phyloP scores from a whole-genome alignment of 2,329 filamentous ascomycete species.

The Cryphonectria parasitica region DNA sequence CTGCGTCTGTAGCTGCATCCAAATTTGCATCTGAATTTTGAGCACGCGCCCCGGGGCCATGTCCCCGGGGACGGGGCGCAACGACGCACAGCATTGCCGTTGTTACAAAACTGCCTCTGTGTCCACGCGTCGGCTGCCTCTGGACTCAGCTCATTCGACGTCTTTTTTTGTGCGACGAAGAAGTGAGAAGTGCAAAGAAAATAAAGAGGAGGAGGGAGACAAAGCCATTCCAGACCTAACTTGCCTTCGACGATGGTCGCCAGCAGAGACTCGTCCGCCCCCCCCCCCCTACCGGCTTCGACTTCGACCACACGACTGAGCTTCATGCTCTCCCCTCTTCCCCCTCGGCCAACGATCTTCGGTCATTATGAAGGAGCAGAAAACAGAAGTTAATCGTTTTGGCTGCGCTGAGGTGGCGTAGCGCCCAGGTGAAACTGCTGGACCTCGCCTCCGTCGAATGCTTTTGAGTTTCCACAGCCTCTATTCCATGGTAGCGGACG shows the following conservation, averaged over 20 bases:
- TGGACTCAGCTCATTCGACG: background rate
- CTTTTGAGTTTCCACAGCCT: conserved; percentile 25
- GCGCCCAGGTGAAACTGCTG: conserved; percentile 10
- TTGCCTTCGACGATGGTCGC: background rate
- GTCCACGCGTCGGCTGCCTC: background rate
- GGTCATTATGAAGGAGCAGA: background rate
- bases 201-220: background rate
- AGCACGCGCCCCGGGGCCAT: background rate
- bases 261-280: background rate
- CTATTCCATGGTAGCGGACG: background rate
- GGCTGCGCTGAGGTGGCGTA: background rate
- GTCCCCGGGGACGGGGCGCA: background rate
- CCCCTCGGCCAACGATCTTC: background rate
- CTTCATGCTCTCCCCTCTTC: background rate
- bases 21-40: background rate
- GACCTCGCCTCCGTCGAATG: conserved; percentile 25
- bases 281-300: background rate
- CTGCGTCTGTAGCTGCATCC: background rate
- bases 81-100: background rate
- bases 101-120: background rate
- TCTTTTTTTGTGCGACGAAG: background rate
- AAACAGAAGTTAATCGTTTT: background rate
- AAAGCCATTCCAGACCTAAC: background rate
- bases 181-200: background rate
- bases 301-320: background rate